Conservation (phyloP, 2,329 filamentous ascomycete genomes). For the Paecilomyces formosus region DNA sequence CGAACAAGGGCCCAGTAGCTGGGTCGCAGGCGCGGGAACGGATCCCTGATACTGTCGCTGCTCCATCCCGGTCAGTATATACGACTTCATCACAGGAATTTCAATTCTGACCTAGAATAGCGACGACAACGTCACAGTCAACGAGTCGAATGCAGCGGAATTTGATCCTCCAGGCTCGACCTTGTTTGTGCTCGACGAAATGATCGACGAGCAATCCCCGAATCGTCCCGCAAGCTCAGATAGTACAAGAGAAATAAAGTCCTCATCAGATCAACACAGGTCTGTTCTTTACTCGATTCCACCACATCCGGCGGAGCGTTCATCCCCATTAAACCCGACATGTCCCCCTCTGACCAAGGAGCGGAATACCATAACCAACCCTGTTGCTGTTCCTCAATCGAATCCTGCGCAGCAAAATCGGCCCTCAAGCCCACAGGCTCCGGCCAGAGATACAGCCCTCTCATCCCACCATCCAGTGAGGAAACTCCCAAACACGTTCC, state of each 20-base stretch:
- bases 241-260: not conserved
- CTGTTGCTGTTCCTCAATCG: not conserved
- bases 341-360: not conserved
- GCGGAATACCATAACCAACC: not conserved
- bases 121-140: not conserved
- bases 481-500: constrained; percentile 11
- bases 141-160: constrained; percentile 12
- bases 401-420: not conserved
- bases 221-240: not conserved
- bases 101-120: not conserved
- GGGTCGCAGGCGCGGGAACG: not conserved
- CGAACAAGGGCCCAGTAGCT: constrained; percentile 3
- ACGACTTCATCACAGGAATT: not conserved
- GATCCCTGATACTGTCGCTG: not conserved
- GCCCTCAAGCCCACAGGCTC: not conserved
- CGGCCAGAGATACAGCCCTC: not conserved
- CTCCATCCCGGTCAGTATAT: constrained; percentile 23
- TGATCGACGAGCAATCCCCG: constrained; percentile 4
- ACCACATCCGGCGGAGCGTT: not conserved
- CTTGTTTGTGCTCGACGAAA: constrained; percentile 19
- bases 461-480: not conserved
- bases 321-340: not conserved
- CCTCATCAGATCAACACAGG: not conserved
- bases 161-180: constrained; percentile 22
- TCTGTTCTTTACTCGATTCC: not conserved